phyloP scores from a whole-genome alignment of 345 rosid species.

The Mercurialis annua region DNA sequence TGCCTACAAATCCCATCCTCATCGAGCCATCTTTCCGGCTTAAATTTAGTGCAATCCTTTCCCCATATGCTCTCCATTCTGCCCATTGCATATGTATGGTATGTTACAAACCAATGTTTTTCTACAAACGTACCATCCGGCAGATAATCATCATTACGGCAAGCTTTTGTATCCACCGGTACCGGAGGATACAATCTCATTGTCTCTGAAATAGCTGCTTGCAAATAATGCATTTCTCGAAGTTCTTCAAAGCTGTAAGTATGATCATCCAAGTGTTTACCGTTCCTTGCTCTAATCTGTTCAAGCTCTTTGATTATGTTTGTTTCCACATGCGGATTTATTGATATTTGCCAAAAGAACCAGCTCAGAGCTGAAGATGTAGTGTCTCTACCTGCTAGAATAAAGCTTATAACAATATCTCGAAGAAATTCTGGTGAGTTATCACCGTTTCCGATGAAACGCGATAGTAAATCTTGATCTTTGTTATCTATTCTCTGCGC shows the following conservation, averaged over 20 bases:
- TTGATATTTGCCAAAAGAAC: conserved; percentile 23
- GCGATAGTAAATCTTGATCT: conserved; percentile 21
- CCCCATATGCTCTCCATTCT: conserved; percentile 27
- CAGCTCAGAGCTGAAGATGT: conserved; percentile 19
- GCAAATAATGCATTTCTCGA: conserved; percentile 11
- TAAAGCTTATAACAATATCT: conserved; percentile 23
- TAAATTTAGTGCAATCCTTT: conserved; percentile 12
- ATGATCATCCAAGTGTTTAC: neutral
- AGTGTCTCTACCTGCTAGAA: conserved; percentile 25
- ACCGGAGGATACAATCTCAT: conserved; percentile 28
- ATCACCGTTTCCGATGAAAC: conserved; percentile 8
- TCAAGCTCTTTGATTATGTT: conserved; percentile 15
- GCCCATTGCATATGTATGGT: conserved; percentile 17
- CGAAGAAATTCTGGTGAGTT: conserved; percentile 14
- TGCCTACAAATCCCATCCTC: conserved; percentile 14
- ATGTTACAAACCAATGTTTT: conserved; percentile 13
- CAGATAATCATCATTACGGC: conserved; percentile 10
- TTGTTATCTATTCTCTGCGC: neutral
- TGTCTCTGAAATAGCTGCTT: conserved; percentile 20
- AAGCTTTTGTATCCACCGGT: conserved; percentile 12
- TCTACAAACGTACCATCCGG: conserved; percentile 16
- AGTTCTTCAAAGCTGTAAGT: conserved; percentile 13
- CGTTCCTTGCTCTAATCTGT: conserved; percentile 2
- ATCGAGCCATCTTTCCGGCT: conserved; percentile 24
- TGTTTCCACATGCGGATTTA: conserved; percentile 10